Evolutionary conservation across 768 basidiomycete species (phyloP).

Genomic region (Fibroporia radiculosa): DNA sequence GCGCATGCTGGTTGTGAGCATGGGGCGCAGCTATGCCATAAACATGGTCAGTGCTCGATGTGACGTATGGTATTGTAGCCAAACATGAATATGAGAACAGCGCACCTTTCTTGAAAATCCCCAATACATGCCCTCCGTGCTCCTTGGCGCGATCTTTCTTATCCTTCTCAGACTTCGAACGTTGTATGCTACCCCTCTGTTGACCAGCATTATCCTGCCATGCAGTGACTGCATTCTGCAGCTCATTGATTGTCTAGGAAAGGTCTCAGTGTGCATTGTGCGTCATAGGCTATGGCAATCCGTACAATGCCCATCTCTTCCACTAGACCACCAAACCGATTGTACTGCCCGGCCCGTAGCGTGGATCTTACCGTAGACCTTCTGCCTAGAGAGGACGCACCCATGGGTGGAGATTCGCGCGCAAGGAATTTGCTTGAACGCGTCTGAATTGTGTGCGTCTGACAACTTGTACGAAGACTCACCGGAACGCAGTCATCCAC

Average conservation of each 20-base stretch:
- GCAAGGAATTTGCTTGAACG: slow-evolving; percentile 52
- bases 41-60: background rate
- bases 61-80: background rate
- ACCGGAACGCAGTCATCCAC: slow-evolving; percentile 78
- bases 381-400: slow-evolving; percentile 28
- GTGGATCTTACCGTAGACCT: slow-evolving; percentile 29
- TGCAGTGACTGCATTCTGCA: slow-evolving; percentile 45
- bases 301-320: slow-evolving; percentile 69
- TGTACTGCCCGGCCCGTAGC: slow-evolving; percentile 39
- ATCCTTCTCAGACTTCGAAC: slow-evolving; percentile 36
- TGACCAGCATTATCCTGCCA: slow-evolving; percentile 32
- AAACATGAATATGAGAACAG: too few relatives aligned
- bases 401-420: slow-evolving; percentile 18
- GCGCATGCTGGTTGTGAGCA: slow-evolving; percentile 9
- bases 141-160: slow-evolving; percentile 27
- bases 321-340: slow-evolving; percentile 41
- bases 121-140: slow-evolving; percentile 37
- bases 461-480: slow-evolving; percentile 8
- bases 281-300: slow-evolving; percentile 18
- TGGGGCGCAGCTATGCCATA: background rate
- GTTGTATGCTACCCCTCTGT: slow-evolving; percentile 24
- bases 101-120: slow-evolving; percentile 45
- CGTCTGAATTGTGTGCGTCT: background rate
- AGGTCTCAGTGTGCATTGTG: background rate
- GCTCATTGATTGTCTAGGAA: slow-evolving; percentile 45